Base-by-base conservation (phyloP, 495 filamentous ascomycete genomes). In the Podospora sp. region DNA sequence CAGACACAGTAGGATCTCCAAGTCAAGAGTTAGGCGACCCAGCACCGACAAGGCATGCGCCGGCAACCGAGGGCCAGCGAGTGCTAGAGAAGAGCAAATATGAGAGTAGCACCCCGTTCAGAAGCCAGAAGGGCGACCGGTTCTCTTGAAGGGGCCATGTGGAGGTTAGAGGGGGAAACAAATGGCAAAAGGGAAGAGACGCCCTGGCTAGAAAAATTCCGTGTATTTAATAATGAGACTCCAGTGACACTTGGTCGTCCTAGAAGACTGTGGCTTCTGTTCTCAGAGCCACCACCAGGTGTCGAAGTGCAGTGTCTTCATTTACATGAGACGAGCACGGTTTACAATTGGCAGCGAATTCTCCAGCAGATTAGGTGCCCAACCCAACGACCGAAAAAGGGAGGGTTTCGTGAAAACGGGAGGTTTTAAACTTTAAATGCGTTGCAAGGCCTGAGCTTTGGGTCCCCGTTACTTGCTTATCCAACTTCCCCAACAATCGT, bases 61-160 rank as follows among this genome's bases (percentile, higher is more conserved):
- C 92, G 2, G 82, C 90, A 68, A 92, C 86, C 35, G 91, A 92
- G 73, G 80, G 78, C 57, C 83, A 93, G 68, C 82, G 85, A 67
- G 83, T 93, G 36, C 67, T 86, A 40, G 91, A 93, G 76, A 94
- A 93, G 80, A 91, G 92, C 76, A 96, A 97, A 81, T 98, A 97
- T 79, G 92, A 98, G 78, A 64, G 82, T 81, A 67, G 83, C 85
- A 74, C 65, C 36, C 91, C 92, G 65, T 97, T 85, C 78, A 78
- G 84, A 67, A 87, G 89, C 72, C 86, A 82, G 60, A 91, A 90
- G 71, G 95, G 95, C 6, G 93, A 98, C 81, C 85, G 96, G 63
- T 92, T 99, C 77, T 83, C 81, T 9, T 84, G 70, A 77, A 26
- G 5, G 27, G 21, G 24, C 40, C 21, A 8, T 14, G 2, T 46